These are phyloP conservation scores for Leptographium wingfieldii DNA, from an alignment of 2,329 filamentous ascomycete species.

Conservation along the genomic window DNA sequence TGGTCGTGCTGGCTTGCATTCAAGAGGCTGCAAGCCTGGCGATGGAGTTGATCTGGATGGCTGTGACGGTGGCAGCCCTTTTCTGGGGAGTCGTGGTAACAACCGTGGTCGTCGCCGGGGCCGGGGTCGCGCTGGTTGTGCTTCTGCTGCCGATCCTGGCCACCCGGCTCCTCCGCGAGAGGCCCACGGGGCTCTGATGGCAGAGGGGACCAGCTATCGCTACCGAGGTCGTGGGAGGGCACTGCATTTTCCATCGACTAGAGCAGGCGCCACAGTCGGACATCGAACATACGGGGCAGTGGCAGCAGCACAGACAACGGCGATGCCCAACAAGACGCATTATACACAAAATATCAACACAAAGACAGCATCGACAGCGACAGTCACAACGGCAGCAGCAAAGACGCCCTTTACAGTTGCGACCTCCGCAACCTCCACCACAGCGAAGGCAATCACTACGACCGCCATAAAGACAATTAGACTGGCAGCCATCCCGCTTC, in stretches of 20 bases:
- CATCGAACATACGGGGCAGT: neutral
- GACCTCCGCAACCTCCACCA: neutral
- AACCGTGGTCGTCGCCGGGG: constrained; percentile 1
- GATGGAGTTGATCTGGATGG: constrained; percentile 3
- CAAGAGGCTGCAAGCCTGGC: neutral
- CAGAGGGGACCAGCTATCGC: neutral
- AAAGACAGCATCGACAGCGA: neutral
- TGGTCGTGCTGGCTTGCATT: neutral
- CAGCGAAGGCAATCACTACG: neutral
- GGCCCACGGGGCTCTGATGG: neutral
- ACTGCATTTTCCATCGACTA: neutral
- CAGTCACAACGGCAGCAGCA: too few species aligned
- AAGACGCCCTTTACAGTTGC: neutral
- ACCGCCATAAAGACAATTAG: neutral
- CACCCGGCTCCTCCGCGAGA: neutral
- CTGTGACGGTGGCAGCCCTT: constrained; percentile 1
- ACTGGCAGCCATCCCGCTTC: neutral
- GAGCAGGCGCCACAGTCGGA: neutral
- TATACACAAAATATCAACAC: neutral
- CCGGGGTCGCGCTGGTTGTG: neutral
- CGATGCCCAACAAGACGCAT: neutral
- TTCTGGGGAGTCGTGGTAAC: constrained; percentile 4
- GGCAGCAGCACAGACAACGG: neutral
- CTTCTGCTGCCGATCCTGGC: neutral
- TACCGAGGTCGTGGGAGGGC: neutral